A percentile compares a stretch with the other conserved stretches of the same genome.
These are phyloP conservation scores for Astrothelium macrocarpum DNA, from an alignment of 495 filamentous ascomycete genomes.

Conservation along the genomic window DNA sequence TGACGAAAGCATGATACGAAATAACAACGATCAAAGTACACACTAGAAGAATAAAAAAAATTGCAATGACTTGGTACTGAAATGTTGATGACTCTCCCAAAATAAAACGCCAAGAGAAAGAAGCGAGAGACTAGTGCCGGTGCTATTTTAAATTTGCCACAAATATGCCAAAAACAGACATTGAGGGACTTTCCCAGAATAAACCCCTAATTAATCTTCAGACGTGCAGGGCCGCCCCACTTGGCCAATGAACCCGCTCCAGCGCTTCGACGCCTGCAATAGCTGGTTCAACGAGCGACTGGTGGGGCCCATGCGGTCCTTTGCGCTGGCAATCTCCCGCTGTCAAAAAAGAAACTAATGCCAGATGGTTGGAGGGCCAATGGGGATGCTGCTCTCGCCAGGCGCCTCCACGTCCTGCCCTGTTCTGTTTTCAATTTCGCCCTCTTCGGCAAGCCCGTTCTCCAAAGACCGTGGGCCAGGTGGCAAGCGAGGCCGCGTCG, in stretches of 20 bases:
- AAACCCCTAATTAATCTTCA: background rate
- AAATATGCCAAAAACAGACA: background rate
- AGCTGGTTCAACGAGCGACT: background rate
- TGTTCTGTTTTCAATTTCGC: background rate
- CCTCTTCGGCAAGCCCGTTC: background rate
- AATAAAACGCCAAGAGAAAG: background rate
- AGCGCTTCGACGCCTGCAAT: background rate
- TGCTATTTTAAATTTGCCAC: constrained; percentile 2
- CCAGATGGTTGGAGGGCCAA: background rate
- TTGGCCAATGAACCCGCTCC: background rate
- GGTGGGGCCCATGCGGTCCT: background rate
- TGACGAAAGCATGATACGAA: background rate
- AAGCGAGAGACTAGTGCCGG: background rate
- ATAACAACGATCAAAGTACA: too few species aligned
- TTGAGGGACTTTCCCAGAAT: background rate
- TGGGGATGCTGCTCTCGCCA: background rate
- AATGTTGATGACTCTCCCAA: too few species aligned
- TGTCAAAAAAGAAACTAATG: background rate
- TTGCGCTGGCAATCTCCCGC: constrained; percentile 1
- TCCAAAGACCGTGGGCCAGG: background rate
- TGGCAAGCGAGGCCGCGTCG: background rate
- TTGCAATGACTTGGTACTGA: too few species aligned
- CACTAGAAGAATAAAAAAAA: background rate
- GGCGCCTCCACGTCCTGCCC: background rate
- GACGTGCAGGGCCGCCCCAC: background rate